Evolutionary conservation across 768 basidiomycete species (phyloP), one percentile per base, ranked within the genome.

Genomic region (Lentinula lateritia): DNA sequence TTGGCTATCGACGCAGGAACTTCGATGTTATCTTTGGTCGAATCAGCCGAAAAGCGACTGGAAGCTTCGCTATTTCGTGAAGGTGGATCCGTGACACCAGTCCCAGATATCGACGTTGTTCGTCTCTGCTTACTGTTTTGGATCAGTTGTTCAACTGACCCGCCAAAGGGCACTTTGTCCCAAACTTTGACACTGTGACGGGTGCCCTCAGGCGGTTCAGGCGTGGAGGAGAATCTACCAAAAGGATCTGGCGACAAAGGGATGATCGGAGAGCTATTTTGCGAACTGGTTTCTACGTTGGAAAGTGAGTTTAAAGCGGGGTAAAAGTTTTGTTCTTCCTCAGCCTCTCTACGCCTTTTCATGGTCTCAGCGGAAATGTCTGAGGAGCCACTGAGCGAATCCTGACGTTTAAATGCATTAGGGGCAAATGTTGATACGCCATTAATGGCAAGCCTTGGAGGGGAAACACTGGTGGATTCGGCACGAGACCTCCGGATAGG

Each of bases 161-260:
- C 23, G 70, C 83, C 83, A 83, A 61, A 81, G 78, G 4, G 76
- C 68, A 38, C 74, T 69, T 35, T 77, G 66, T 39, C 73, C 71
- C 60, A 65, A 65, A 52, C 39, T 35, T 45, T 55, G 54, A 43
- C 41, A 41, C 41, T 57, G 58, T 6, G 55, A 43, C 55, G 55
- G 13, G 41, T 6, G 9, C n/a, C 23, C 16, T 55, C 23, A n/a
- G 76, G 66, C 20, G 67, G 43, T 36, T 76, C 72, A 34, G 76
- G 70, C 16, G 76, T 66, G 2, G 89, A 90, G 36, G 90, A 78
- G 66, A 82, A 87, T 32, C 90, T 81, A 10, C 87, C 86, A 67
- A 93, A 92, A 32, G 91, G 91, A 73, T 93, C 91, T 7, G 91
- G 89, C 9, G 90, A 89, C n/a, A 92, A 76, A 42, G 92, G 92